Conservation (phyloP, 768 basidiomycete genomes). For the Tylopilus rubrobrunneus region DNA sequence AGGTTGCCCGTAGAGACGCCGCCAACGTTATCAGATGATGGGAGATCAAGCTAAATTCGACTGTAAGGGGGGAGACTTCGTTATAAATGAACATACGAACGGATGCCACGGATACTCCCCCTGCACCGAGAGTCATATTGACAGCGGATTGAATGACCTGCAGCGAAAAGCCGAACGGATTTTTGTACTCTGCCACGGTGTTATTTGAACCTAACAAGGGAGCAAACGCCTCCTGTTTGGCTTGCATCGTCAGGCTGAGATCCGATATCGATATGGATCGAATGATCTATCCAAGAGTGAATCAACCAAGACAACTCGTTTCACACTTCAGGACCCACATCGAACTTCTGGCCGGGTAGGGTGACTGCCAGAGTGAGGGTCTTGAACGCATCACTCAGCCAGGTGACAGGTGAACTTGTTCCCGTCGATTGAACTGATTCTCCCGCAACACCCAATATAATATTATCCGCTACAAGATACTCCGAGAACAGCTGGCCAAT, state of each 20-base stretch:
- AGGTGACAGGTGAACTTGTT: conserved; percentile 46
- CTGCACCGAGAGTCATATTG: conserved; percentile 46
- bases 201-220: conserved; percentile 55
- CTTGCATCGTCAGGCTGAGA: conserved; percentile 49
- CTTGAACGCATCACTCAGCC: conserved; percentile 71
- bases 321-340: conserved; percentile 30
- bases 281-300: conserved; percentile 42
- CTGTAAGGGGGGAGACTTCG: background rate
- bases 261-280: conserved; percentile 59
- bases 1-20: conserved; percentile 69
- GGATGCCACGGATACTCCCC: conserved; percentile 49
- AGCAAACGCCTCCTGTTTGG: conserved; percentile 51
- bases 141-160: conserved; percentile 57
- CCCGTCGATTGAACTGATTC: conserved; percentile 58
- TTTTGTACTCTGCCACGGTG: conserved; percentile 58
- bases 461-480: conserved; percentile 60
- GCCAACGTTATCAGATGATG: conserved; percentile 45
- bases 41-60: conserved; percentile 44
- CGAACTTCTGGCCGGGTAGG: conserved; percentile 57
- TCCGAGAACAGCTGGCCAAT: conserved; percentile 64
- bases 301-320: background rate
- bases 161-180: conserved; percentile 74
- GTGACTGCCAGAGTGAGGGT: conserved; percentile 57
- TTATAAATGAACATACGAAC: conserved; percentile 30
- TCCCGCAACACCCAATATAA: conserved; percentile 56